phyloP scores from a whole-genome alignment of 1,284 basidiomycete genomes.

The Cutaneotrichosporon sp. region DNA sequence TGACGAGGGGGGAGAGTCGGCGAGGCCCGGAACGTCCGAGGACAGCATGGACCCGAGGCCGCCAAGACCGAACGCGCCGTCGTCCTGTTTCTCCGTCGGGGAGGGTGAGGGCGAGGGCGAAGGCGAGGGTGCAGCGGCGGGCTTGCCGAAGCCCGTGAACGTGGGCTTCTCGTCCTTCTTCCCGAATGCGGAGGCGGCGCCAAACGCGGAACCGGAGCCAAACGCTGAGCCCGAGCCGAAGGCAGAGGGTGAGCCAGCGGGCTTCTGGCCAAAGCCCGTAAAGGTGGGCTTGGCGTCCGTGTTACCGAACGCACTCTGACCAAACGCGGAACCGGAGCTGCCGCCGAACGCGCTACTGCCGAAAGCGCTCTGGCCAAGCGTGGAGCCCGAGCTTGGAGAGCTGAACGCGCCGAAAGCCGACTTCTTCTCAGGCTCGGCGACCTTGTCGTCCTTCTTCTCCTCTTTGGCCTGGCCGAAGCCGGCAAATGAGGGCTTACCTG shows the following conservation, averaged over 20 bases:
- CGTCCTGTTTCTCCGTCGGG: constrained; percentile 7
- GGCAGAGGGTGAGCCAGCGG: neutral
- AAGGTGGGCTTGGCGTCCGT: constrained; percentile 10
- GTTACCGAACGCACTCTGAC: constrained; percentile 15
- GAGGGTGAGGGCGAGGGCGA: neutral
- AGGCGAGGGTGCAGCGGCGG: neutral
- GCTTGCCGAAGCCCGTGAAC: neutral
- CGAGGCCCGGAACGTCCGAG: constrained; percentile 34
- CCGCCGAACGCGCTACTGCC: constrained; percentile 9
- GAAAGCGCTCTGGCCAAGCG: constrained; percentile 25
- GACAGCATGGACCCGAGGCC: constrained; percentile 37
- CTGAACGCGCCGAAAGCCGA: constrained; percentile 19
- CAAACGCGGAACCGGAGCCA: constrained; percentile 9
- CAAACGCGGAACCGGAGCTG: neutral
- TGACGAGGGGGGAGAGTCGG: constrained; percentile 38
- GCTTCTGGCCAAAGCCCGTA: constrained; percentile 24
- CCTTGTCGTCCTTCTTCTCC: constrained; percentile 8
- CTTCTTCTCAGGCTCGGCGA: neutral
- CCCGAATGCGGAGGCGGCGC: constrained; percentile 2
- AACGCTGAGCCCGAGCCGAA: constrained; percentile 21
- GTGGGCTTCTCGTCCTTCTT: constrained; percentile 6
- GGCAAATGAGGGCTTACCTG: constrained; percentile 18
- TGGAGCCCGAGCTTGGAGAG: constrained; percentile 2
- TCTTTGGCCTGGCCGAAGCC: constrained; percentile 24
- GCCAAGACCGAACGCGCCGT: constrained; percentile 44